Base-by-base conservation (phyloP, 1,139 yeast species). In the Debaryomycetaceae sp. region DNA sequence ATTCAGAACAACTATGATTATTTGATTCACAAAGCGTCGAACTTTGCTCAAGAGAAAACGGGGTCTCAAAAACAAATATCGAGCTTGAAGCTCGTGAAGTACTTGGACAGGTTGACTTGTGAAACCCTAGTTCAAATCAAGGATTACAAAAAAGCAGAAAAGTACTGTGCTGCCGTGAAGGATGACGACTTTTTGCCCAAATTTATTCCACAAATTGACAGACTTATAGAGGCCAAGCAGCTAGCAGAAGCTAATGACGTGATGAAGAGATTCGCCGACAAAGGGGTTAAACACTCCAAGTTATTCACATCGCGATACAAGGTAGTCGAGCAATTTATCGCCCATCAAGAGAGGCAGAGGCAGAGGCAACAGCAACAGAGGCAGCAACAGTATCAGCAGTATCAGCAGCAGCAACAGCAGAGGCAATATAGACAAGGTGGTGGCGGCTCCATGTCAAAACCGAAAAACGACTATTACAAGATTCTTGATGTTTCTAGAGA, bases 381-480 rank as follows among this genome's bases (percentile, higher is more conserved):
- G 35, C 75, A 67, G 33, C 81, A 78, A 48, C 79, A 78, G 45
- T 77, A 73, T 36, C 75, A 70, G 24, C 75, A 69, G 31, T 65
- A 60, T 31, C 64, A 60, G 17, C 63, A 58, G 27, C 76, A 71
- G 24, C 75, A 72, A 38, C 76, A 71, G 40, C 80, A 75, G 20
- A 75, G 67, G 14, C 76, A 66, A 36, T 75, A 66, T 30, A 71
- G 60, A 34, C 72, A 65, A 35, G 74, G 65, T 43, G 68, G 58
- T 22, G 64, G 57, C 34, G 72, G 70, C 23, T 61, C 57, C 35
- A 58, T 56, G 3, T 45, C 57, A 20, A 68, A 74, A 34, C 81
- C 83, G 22, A 73, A 78, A 46, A 80, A 79, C 48, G 97, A 93
- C 62, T 88, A 88, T 59, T 93, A 93, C 65, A 88, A 87, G 58